Evolutionary conservation across 192 early-diverging fungal species (phyloP), one percentile per base, ranked within the genome.

Genomic region (Umbelopsis ramanniana): DNA sequence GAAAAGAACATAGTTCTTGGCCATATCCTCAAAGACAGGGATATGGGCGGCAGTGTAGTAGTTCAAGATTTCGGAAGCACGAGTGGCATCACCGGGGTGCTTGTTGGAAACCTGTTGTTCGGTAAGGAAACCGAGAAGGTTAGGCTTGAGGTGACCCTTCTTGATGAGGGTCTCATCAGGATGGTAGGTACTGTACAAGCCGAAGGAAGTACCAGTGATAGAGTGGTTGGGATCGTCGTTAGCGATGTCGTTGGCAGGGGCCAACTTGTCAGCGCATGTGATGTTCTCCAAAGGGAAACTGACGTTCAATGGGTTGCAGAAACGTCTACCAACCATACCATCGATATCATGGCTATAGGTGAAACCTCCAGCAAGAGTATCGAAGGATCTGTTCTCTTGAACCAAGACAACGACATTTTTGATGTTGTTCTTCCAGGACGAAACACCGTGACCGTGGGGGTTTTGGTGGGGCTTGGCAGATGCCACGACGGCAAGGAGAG

Each of bases 211-310:
- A 37, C 74, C 67, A 43, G 68, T 29, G 38, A 63, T 40, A 22
- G 52, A 53, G 26, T 75, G 74, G 55, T 69, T 66, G 40, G 74
- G 74, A 60, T 75, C 74, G n/a, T 75, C 68, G n/a, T 3, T 9
- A 2, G 38, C 74, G 52, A 75, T 46, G 52, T 75, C 46, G 24
- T 70, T n/a, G 5, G 74, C 74, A 23, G 52, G 29, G 21, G 50
- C 29, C 17, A 71, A 22, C 70, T 71, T 48, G 21, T 69, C 52
- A 48, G 74, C 74, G 40, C 68, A 75, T 22, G 60, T 40, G 17
- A 57, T 52, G 17, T 23, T 48, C 17, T 68, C 40, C 14, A 33
- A 23, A n/a, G 67, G 26, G 33, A 63, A 26, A 9, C 50, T 63
- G 29, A 66, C 37, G 55, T 75, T 69, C n/a, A 54, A 12, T 8